Conservation (phyloP, 2,329 filamentous ascomycete species). For the Drechslerella stenobrocha region DNA sequence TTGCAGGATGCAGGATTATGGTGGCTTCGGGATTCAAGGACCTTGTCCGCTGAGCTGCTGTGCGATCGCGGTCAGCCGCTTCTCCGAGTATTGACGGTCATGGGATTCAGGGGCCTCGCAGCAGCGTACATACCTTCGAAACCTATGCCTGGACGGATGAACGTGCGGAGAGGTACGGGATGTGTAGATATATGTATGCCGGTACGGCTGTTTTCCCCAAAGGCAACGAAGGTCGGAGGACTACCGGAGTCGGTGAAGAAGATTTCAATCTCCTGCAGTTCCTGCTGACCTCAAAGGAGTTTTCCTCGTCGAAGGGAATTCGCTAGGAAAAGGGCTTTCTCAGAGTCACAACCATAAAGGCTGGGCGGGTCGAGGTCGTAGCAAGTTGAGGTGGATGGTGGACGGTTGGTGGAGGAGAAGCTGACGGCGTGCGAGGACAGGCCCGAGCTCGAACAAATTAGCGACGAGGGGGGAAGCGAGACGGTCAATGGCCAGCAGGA, state of each 20-base stretch:
- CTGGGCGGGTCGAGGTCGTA: conserved; percentile 26
- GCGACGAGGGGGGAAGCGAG: conserved; percentile 9
- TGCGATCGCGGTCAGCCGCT: conserved; percentile 2
- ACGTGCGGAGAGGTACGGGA: conserved; percentile 22
- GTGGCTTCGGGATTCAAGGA: conserved; percentile 2
- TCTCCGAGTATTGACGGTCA: neutral
- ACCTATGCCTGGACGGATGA: conserved; percentile 45
- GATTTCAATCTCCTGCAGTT: conserved; percentile 70
- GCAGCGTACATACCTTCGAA: conserved; percentile 33
- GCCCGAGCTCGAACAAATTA: neutral
- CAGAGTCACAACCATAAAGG: conserved; percentile 40
- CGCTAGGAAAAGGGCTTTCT: conserved; percentile 45
- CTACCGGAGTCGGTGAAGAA: conserved; percentile 55
- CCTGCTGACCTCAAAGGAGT: conserved; percentile 81
- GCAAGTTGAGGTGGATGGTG: conserved; percentile 10
- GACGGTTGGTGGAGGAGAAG: conserved; percentile 1
- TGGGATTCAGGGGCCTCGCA: neutral
- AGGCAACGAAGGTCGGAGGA: conserved; percentile 52
- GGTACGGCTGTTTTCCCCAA: conserved; percentile 38
- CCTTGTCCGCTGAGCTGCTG: neutral
- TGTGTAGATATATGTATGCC: conserved; percentile 29
- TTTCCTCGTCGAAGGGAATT: conserved; percentile 51
- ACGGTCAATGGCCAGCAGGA: neutral
- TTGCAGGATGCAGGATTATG: neutral
- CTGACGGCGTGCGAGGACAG: neutral